These are phyloP conservation scores for Diaporthe aspalathi DNA, from an alignment of 2,329 filamentous ascomycete genomes.

Conservation along the genomic window DNA sequence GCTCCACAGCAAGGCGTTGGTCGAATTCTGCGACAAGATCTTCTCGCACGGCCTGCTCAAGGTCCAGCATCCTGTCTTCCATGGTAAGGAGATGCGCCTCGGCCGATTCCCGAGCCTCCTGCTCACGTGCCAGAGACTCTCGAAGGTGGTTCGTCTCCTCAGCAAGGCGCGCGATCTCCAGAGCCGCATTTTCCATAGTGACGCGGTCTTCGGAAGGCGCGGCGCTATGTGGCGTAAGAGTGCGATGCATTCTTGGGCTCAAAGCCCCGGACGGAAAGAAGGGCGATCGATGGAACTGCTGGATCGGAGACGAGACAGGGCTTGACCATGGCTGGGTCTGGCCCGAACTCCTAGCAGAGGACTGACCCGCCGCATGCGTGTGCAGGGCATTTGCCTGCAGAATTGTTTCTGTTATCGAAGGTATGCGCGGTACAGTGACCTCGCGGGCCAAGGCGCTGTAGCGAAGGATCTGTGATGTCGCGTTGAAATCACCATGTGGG, in stretches of 20 bases:
- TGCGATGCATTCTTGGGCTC: conserved; percentile 48
- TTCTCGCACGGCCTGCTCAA: conserved; percentile 88
- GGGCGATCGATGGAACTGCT: conserved; percentile 50
- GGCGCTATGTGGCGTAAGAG: conserved; percentile 53
- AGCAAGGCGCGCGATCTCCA: conserved; percentile 83
- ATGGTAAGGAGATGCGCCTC: conserved; percentile 80
- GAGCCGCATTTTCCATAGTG: conserved; percentile 84
- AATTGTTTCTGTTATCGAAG: conserved; percentile 82
- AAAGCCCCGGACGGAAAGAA: conserved; percentile 54
- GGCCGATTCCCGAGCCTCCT: conserved; percentile 74
- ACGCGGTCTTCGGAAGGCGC: conserved; percentile 64
- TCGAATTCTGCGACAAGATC: conserved; percentile 93
- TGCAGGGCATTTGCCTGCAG: conserved; percentile 52
- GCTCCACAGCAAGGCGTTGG: conserved; percentile 76
- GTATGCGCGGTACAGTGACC: conserved; percentile 89
- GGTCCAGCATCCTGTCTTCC: conserved; percentile 71
- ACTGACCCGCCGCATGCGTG: conserved; percentile 44
- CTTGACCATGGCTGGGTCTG: conserved; percentile 43
- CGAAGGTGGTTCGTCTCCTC: conserved; percentile 82
- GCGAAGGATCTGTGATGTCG: conserved; percentile 93
- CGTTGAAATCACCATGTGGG: conserved; percentile 92
- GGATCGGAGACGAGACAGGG: conserved; percentile 47
- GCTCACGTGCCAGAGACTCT: conserved; percentile 76
- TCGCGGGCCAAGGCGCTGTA: conserved; percentile 94
- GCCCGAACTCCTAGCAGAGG: conserved; percentile 40